These are phyloP conservation scores for Cryptococcus hybrid DNA, from an alignment of 1,284 basidiomycete genomes.

Conservation along the genomic window DNA sequence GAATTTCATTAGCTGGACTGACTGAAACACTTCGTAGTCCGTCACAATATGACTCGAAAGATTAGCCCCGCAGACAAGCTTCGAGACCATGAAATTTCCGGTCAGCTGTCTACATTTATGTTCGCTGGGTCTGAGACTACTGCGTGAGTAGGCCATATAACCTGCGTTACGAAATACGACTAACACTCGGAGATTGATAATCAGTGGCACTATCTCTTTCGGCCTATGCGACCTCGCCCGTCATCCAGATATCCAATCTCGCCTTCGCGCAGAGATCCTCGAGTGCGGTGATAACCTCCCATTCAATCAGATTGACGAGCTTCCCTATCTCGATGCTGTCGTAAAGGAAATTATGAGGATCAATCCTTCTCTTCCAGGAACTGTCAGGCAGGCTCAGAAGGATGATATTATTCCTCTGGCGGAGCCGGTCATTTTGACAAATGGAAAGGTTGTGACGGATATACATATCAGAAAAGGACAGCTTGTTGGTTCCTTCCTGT, in stretches of 20 bases:
- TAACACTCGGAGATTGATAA: background rate
- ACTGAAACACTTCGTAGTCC: slow-evolving; percentile 10
- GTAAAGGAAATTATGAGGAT: slow-evolving; percentile 29
- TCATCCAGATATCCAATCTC: slow-evolving; percentile 16
- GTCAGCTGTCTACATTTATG: slow-evolving; percentile 31
- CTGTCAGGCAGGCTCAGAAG: slow-evolving; percentile 20
- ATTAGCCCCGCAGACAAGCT: slow-evolving; percentile 18
- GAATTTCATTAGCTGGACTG: background rate
- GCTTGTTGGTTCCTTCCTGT: slow-evolving; percentile 4
- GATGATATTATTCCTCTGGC: slow-evolving; percentile 33
- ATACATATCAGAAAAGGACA: slow-evolving; percentile 25
- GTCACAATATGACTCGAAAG: slow-evolving; percentile 18
- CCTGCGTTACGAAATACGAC: slow-evolving; percentile 1
- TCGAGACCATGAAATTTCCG: slow-evolving; percentile 25
- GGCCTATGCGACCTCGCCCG: slow-evolving; percentile 19
- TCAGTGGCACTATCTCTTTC: slow-evolving; percentile 19
- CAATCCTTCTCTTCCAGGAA: slow-evolving; percentile 20
- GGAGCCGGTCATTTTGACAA: slow-evolving; percentile 16
- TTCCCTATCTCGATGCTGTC: slow-evolving; percentile 26
- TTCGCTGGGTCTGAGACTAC: slow-evolving; percentile 32
- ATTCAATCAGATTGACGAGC: slow-evolving; percentile 23
- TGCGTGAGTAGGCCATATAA: background rate
- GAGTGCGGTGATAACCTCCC: slow-evolving; percentile 20
- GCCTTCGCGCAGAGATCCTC: slow-evolving; percentile 22
- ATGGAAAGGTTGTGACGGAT: slow-evolving; percentile 16